phyloP scores from a whole-genome alignment of 2,329 filamentous ascomycete genomes.

The Fusarium mexicanum region DNA sequence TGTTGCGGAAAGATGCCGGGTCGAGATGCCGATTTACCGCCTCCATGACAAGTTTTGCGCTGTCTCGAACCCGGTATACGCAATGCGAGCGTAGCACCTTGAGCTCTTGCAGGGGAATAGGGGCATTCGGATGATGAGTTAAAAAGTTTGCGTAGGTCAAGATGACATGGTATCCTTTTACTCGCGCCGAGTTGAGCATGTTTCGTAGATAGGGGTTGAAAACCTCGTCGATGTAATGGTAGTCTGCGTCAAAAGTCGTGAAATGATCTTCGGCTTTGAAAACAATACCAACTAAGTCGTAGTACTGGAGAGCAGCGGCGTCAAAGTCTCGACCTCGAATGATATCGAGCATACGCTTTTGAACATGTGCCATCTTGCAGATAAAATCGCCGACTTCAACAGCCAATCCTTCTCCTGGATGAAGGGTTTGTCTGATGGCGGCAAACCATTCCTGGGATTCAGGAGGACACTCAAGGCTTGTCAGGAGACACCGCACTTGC shows the following conservation, averaged over 20 bases:
- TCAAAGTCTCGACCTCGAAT: slow-evolving; percentile 42
- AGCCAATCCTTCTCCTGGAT: slow-evolving; percentile 41
- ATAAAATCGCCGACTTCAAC: slow-evolving; percentile 45
- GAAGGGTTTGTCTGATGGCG: slow-evolving; percentile 41
- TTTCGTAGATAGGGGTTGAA: slow-evolving; percentile 48
- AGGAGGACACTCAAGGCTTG: slow-evolving; percentile 47
- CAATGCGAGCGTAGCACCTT: slow-evolving; percentile 43
- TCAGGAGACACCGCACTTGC: slow-evolving; percentile 52
- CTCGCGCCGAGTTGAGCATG: slow-evolving; percentile 45
- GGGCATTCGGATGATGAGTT: slow-evolving; percentile 44
- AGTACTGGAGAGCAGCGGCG: slow-evolving; percentile 44
- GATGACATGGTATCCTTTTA: slow-evolving; percentile 50
- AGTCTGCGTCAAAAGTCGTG: slow-evolving; percentile 19
- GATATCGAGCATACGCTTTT: slow-evolving; percentile 42
- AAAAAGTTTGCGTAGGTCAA: slow-evolving; percentile 49
- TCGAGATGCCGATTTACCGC: slow-evolving; percentile 41
- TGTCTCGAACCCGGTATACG: slow-evolving; percentile 39
- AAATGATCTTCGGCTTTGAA: slow-evolving; percentile 40
- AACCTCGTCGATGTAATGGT: slow-evolving; percentile 7
- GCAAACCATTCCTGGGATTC: slow-evolving; percentile 51
- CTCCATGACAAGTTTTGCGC: slow-evolving; percentile 45
- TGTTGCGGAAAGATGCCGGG: slow-evolving; percentile 34
- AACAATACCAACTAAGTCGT: slow-evolving; percentile 39
- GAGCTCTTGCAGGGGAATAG: slow-evolving; percentile 40
- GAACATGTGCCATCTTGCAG: slow-evolving; percentile 40